Conservation (phyloP, 371 early-diverging fungal genomes). For the Rhizopus arrhizus region DNA sequence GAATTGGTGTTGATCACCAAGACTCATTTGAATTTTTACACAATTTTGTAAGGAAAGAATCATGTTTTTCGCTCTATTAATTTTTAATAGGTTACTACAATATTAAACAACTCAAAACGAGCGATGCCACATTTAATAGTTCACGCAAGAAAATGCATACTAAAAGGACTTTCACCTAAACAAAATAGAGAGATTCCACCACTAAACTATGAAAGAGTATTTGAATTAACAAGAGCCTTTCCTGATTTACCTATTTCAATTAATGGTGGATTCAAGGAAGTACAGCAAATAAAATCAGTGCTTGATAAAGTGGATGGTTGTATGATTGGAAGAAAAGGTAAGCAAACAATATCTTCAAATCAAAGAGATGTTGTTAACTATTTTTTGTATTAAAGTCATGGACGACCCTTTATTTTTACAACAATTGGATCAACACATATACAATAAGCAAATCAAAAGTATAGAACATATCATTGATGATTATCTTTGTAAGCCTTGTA, state of each 20-base stretch:
- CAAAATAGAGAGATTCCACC: slow-evolving; percentile 85
- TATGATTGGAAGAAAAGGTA: slow-evolving; percentile 79
- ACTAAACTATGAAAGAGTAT: slow-evolving; percentile 76
- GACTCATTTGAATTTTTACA: slow-evolving; percentile 68
- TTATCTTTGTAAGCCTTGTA: slow-evolving; percentile 36
- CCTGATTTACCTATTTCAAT: slow-evolving; percentile 69
- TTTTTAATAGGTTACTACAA: slow-evolving; percentile 39
- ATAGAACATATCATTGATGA: slow-evolving; percentile 41
- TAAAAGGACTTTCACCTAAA: slow-evolving; percentile 82
- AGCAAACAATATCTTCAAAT: background rate
- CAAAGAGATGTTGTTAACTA: background rate
- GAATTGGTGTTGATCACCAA: slow-evolving; percentile 73
- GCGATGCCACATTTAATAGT: slow-evolving; percentile 66
- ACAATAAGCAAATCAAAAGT: slow-evolving; percentile 27
- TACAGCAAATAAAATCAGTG: slow-evolving; percentile 47
- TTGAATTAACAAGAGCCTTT: slow-evolving; percentile 63
- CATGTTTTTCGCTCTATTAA: background rate
- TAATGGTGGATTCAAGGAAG: slow-evolving; percentile 80
- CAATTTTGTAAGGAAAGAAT: slow-evolving; percentile 47
- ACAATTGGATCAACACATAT: slow-evolving; percentile 30
- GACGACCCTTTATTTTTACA: slow-evolving; percentile 43
- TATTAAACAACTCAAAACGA: slow-evolving; percentile 31
- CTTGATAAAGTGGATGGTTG: slow-evolving; percentile 64
- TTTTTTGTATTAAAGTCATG: slow-evolving; percentile 30
- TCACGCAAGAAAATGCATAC: slow-evolving; percentile 87